Base-by-base conservation (phyloP, 1,284 basidiomycete genomes). In the Ceratobasidium sp. region DNA sequence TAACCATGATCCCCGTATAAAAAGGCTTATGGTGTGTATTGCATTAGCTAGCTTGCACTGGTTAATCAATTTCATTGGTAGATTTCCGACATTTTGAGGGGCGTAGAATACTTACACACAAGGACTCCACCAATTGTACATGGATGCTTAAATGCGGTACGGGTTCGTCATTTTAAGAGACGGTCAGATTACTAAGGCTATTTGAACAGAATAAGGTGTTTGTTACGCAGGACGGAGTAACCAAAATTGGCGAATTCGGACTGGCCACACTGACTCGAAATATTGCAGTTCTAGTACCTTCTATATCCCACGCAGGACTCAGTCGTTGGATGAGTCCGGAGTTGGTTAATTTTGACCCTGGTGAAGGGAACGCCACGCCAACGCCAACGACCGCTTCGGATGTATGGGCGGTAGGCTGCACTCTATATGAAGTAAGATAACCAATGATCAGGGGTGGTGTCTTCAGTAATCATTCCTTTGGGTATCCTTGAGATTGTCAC, bases 271-370 rank as follows among this genome's bases (percentile, higher is more conserved):
- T 67, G 14, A 21, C 30, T 21, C 13, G 14, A 21, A 14, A 32
- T 18, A 7, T 67, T 54, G 55, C 41, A 21, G 18, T 30, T 13
- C 21, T 59, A 49, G 55, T 21, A 5, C 55, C 54, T 2, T 47
- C 54, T 1, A 26, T 70, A 9, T 28, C 8, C 30, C n/a, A 35
- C 6, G 8, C 44, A 9, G 67, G 55, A 11, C 32, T 50, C n/a
- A 67, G 38, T 54, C 49, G 63, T 2, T 67, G 63, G 63, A 21
- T 54, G 63, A 67, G 63, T 38, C 63, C 63, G 23, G 63, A 67
- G 32, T 49, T 67, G 21, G 18, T 67, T 14, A 21, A 44, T 6
- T 14, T 41, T n/a, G 63, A 67, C n/a, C 7, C 32, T n/a, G 57
- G 14, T 9, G 35, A 13, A 1, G 61, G 47, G 5, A 11, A 8